Percentiles rank a stretch among this genome's conserved stretches.
phyloP scores from a whole-genome alignment of 352 stramenopile species.

The Globisporangium uncinulatum region DNA sequence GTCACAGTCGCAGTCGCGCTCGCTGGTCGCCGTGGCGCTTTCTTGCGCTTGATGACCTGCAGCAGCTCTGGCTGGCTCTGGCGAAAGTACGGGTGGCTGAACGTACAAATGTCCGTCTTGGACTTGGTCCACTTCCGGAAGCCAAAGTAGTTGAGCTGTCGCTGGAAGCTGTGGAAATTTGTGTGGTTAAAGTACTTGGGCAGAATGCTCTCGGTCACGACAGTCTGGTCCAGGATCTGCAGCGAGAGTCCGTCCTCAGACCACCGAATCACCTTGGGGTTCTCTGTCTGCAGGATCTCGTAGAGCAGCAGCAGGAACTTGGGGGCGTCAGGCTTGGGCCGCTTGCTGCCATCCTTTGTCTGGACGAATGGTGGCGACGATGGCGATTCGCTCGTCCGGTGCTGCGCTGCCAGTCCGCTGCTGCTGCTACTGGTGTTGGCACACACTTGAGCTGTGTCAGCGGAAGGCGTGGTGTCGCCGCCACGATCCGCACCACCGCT shows the following conservation, averaged over 20 bases:
- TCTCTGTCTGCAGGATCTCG: constrained; percentile 46
- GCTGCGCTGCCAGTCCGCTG: not conserved
- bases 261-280: constrained; percentile 45
- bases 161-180: constrained; percentile 86
- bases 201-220: constrained; percentile 67
- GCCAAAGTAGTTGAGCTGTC: constrained; percentile 88
- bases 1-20: constrained; percentile 5
- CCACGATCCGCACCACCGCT: not conserved
- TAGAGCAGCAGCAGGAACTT: constrained; percentile 56
- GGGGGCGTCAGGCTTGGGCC: constrained; percentile 33
- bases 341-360: constrained; percentile 14
- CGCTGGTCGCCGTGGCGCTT: constrained; percentile 44
- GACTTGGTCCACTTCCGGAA: constrained; percentile 69
- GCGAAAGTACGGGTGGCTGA: constrained; percentile 75
- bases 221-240: constrained; percentile 39
- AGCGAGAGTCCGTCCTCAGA: constrained; percentile 35
- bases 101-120: constrained; percentile 83
- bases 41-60: constrained; percentile 79
- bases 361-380: not conserved
- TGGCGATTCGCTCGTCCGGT: not conserved
- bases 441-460: constrained; percentile 6
- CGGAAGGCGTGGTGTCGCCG: not conserved
- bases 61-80: constrained; percentile 69
- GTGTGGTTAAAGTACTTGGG: constrained; percentile 89
- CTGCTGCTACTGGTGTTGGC: constrained; percentile 2